A percentile compares a stretch with the other conserved stretches of the same genome.
Evolutionary conservation across 2,329 filamentous ascomycete species (phyloP).

Genomic region (Aspergillus flavus): DNA sequence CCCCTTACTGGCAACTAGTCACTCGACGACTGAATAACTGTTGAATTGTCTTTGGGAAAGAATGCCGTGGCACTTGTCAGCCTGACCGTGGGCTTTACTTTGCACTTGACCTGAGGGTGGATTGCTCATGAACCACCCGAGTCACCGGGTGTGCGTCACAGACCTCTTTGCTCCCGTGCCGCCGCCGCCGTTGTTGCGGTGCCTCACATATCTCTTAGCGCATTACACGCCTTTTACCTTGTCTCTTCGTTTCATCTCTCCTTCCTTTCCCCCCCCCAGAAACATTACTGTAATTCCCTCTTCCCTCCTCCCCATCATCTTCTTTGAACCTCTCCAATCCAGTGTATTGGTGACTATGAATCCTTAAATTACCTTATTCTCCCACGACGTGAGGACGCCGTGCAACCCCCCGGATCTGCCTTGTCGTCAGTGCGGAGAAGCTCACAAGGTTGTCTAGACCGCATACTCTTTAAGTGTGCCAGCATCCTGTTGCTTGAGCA

Average conservation of each 20-base stretch:
- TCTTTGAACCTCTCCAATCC: neutral
- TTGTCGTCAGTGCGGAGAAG: slow-evolving; percentile 43
- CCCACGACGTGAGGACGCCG: slow-evolving; percentile 32
- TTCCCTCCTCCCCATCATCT: slow-evolving; percentile 15
- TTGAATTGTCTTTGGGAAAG: neutral
- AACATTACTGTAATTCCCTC: slow-evolving; percentile 10
- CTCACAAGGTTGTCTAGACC: slow-evolving; percentile 35
- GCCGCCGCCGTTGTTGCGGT: slow-evolving; percentile 11
- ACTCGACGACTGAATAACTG: neutral
- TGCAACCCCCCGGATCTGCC: slow-evolving; percentile 29
- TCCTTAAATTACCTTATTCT: slow-evolving; percentile 26
- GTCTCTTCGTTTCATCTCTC: slow-evolving; percentile 18
- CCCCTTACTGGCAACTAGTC: slow-evolving; percentile 3
- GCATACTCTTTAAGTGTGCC: slow-evolving; percentile 31
- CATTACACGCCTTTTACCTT: slow-evolving; percentile 9
- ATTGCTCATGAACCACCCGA: slow-evolving; percentile 29
- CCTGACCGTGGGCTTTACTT: neutral
- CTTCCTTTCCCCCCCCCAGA: slow-evolving; percentile 15
- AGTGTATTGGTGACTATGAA: slow-evolving; percentile 23
- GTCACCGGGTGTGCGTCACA: slow-evolving; percentile 50
- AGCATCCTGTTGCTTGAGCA: slow-evolving; percentile 29
- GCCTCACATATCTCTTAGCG: slow-evolving; percentile 12
- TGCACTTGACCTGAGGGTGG: slow-evolving; percentile 16
- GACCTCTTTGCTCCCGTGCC: slow-evolving; percentile 22
- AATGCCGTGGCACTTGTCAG: slow-evolving; percentile 4